A percentile compares a stretch with the other conserved stretches of the same genome.
These are phyloP conservation scores for Lipomyces spencermartinsiae DNA, from an alignment of 805 yeast genomes.

Conservation along the genomic window DNA sequence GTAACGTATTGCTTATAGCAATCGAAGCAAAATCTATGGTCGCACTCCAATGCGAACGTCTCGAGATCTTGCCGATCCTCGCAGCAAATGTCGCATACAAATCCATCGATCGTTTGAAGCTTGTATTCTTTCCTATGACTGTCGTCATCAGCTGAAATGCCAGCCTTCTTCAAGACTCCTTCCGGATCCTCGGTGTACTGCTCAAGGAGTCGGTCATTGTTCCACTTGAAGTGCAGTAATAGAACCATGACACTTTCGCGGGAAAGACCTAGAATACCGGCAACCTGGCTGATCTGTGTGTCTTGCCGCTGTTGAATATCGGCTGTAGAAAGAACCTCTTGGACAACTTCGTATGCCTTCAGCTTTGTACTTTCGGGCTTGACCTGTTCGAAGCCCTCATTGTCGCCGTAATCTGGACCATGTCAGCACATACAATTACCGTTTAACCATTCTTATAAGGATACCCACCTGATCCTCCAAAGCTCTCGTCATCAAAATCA, in stretches of 20 bases:
- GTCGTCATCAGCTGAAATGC: slow-evolving; percentile 41
- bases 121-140: slow-evolving; percentile 33
- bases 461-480: slow-evolving; percentile 34
- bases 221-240: slow-evolving; percentile 62
- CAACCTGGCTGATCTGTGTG: slow-evolving; percentile 47
- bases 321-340: slow-evolving; percentile 36
- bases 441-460: too few species aligned
- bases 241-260: slow-evolving; percentile 53
- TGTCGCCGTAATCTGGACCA: slow-evolving; percentile 31
- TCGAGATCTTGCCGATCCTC: slow-evolving; percentile 52
- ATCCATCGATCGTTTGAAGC: slow-evolving; percentile 43
- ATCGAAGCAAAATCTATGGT: slow-evolving; percentile 69
- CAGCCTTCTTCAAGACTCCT: slow-evolving; percentile 47
- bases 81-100: slow-evolving; percentile 75
- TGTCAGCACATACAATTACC: slow-evolving; percentile 1
- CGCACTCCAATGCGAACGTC: slow-evolving; percentile 66
- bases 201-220: slow-evolving; percentile 62
- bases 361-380: slow-evolving; percentile 37
- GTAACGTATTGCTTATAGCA: slow-evolving; percentile 72
- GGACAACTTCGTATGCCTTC: slow-evolving; percentile 41
- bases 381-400: slow-evolving; percentile 38
- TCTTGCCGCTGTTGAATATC: slow-evolving; percentile 45
- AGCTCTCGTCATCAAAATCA: slow-evolving; percentile 35
- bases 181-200: slow-evolving; percentile 56
- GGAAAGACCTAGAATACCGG: slow-evolving; percentile 50